A percentile compares a stretch with the other conserved stretches of the same genome.
Evolutionary conservation across 805 yeast species (phyloP).

Genomic region (Sungouiella blattae): DNA sequence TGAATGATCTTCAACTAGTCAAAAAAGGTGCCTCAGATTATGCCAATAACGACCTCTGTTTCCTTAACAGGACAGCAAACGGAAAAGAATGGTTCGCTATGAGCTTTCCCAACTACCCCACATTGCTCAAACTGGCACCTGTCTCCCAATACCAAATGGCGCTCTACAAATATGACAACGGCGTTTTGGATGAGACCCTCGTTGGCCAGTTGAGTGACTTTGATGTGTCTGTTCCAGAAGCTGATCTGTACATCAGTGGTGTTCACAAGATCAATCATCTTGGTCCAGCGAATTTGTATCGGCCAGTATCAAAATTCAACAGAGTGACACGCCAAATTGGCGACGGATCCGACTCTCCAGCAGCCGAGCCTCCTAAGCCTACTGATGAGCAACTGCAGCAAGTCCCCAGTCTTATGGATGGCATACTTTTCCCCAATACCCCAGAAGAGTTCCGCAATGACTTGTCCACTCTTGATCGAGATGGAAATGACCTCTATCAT

Average conservation of each 20-base stretch:
- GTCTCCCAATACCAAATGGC: constrained; percentile 55
- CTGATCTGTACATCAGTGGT: constrained; percentile 31
- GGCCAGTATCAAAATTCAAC: constrained; percentile 31
- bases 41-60: constrained; percentile 39
- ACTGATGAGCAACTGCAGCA: constrained; percentile 1
- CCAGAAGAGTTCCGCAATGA: constrained; percentile 1
- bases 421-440: constrained; percentile 29
- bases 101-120: constrained; percentile 74
- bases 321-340: constrained; percentile 20
- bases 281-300: constrained; percentile 29
- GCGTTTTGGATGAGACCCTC: constrained; percentile 7
- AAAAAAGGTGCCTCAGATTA: constrained; percentile 15
- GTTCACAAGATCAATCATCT: constrained; percentile 32
- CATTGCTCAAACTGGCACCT: constrained; percentile 78
- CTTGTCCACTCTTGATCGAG: constrained; percentile 5
- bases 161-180: constrained; percentile 24
- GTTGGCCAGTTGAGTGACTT: constrained; percentile 14
- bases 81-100: constrained; percentile 82
- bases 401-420: constrained; percentile 32
- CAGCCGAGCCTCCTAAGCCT: too few species aligned
- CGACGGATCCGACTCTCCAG: constrained; percentile 15
- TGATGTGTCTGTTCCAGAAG: constrained; percentile 10
- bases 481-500: constrained; percentile 4
- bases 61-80: constrained; percentile 63
- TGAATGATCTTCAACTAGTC: constrained; percentile 28